Evolutionary conservation across 331 rosid genomes (phyloP).

Genomic region (Rosa hybrid): DNA sequence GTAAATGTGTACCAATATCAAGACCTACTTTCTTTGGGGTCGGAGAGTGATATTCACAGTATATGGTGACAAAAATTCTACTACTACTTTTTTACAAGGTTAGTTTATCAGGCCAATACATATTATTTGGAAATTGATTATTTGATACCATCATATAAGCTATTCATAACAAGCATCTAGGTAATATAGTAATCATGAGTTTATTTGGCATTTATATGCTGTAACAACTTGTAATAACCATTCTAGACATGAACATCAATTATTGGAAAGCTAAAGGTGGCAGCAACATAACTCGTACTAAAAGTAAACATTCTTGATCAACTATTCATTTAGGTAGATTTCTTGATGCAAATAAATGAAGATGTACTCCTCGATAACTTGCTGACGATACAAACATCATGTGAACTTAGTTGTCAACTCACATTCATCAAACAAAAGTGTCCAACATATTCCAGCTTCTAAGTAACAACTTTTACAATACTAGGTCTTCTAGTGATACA

Average conservation of each 20-base stretch:
- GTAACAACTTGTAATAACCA: background rate
- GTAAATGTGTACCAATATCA: background rate
- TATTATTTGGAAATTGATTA: background rate
- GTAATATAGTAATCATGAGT: no score
- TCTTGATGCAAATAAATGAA: background rate
- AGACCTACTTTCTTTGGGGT: background rate
- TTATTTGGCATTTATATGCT: background rate
- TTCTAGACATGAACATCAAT: background rate
- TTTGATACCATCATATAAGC: background rate
- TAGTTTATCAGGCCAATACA: background rate
- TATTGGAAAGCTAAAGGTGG: background rate
- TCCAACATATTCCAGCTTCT: background rate
- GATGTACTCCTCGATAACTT: background rate
- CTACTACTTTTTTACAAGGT: background rate
- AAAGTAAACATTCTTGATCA: no score
- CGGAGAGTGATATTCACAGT: background rate
- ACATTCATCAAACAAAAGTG: background rate
- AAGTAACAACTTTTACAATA: no score
- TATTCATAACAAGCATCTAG: no score
- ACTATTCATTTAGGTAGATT: background rate
- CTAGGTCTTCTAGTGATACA: background rate
- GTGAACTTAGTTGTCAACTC: background rate
- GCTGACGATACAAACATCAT: background rate
- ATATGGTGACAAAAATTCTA: background rate
- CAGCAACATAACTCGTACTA: background rate